Percentiles rank a stretch among this genome's conserved stretches.
These are phyloP conservation scores for Hanseniaspora lachancei DNA, from an alignment of 805 yeast genomes.

Conservation along the genomic window DNA sequence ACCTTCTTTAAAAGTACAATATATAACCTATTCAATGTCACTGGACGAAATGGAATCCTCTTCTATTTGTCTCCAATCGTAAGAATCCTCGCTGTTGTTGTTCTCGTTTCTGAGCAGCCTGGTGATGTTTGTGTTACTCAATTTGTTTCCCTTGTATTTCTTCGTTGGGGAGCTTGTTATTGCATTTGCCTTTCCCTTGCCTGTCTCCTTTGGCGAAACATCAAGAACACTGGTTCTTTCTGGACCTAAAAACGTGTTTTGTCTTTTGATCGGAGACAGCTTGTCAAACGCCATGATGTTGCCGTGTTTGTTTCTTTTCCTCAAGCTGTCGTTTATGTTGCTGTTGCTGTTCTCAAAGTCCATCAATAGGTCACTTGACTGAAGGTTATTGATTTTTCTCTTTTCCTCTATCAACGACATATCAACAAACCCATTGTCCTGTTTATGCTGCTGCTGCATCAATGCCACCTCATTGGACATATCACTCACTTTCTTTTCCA, in stretches of 20 bases:
- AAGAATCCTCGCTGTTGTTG: not conserved
- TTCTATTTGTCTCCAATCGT: slow-evolving; percentile 8
- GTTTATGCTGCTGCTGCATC: slow-evolving; percentile 1
- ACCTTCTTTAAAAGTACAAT: too few species aligned
- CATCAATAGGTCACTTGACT: slow-evolving; percentile 3
- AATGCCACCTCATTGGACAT: slow-evolving; percentile 1
- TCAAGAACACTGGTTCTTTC: not conserved
- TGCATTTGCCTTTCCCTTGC: not conserved
- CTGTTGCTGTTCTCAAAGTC: not conserved
- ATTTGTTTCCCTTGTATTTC: not conserved
- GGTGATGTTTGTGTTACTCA: not conserved
- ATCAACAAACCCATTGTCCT: not conserved
- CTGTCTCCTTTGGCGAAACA: not conserved
- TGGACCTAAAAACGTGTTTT: not conserved
- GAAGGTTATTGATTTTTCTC: slow-evolving; percentile 9
- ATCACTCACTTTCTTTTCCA: not conserved
- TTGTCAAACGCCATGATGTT: slow-evolving; percentile 1
- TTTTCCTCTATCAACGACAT: slow-evolving; percentile 5
- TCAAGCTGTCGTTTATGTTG: not conserved
- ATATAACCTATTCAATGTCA: not conserved
- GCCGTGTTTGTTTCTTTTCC: not conserved
- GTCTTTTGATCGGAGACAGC: slow-evolving; percentile 7
- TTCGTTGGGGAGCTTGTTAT: slow-evolving; percentile 9
- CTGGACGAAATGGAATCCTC: slow-evolving; percentile 4
- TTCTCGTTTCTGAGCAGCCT: not conserved